Conservation (phyloP, 2,329 filamentous ascomycete species). For the Monascus ruber region DNA sequence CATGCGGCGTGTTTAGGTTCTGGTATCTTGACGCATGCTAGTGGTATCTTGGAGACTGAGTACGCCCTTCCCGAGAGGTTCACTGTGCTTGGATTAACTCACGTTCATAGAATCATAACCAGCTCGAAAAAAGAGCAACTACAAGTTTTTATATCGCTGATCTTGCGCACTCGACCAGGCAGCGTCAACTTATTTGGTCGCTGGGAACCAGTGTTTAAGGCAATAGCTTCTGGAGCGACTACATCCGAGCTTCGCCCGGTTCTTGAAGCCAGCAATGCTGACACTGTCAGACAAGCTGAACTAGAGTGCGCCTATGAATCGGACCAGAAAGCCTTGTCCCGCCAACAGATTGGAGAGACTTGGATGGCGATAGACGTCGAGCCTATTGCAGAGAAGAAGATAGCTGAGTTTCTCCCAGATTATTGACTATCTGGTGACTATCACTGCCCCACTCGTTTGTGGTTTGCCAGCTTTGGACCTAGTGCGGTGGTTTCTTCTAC, state of each 20-base stretch:
- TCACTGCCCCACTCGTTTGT: slow-evolving; percentile 2
- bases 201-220: too few species aligned
- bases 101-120: slow-evolving; percentile 2
- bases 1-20: slow-evolving; percentile 4
- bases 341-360: too few species aligned
- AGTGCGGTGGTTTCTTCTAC: slow-evolving; percentile 4
- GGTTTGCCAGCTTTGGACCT: slow-evolving; percentile 3
- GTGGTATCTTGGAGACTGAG: slow-evolving; percentile 3
- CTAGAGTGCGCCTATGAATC: too few species aligned
- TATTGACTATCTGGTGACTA: slow-evolving; percentile 2
- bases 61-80: slow-evolving; percentile 3
- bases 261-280: too few species aligned
- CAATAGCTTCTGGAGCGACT: too few species aligned
- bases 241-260: too few species aligned
- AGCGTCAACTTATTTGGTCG: too few species aligned
- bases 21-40: slow-evolving; percentile 3
- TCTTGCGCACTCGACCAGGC: too few species aligned
- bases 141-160: background rate
- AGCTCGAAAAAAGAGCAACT: background rate
- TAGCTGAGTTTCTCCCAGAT: background rate
- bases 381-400: too few species aligned
- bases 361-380: too few species aligned
- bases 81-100: background rate
- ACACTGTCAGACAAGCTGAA: too few species aligned
- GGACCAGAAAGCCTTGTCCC: too few species aligned